A percentile compares a stretch with the other conserved stretches of the same genome.
Conservation (phyloP, 768 basidiomycete species). For the Daedaleopsis nitida region DNA sequence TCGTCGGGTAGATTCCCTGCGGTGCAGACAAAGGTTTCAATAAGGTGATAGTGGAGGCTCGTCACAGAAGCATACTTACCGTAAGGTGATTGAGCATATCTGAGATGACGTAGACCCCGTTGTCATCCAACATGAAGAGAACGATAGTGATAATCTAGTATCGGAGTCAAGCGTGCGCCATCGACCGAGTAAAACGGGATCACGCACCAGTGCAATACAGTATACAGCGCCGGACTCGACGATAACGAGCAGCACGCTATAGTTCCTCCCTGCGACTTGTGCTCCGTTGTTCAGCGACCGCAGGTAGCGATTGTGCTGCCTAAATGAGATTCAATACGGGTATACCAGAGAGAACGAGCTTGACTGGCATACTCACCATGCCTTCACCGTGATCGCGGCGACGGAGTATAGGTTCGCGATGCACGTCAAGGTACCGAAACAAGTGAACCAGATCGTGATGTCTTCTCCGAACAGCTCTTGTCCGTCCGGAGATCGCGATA, state of each 20-base stretch:
- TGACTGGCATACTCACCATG: not conserved
- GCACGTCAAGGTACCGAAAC: not conserved
- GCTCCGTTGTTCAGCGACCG: no score
- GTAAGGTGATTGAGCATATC: constrained; percentile 1
- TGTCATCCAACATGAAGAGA: not conserved
- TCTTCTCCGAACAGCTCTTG: not conserved
- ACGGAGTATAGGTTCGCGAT: not conserved
- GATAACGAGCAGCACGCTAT: not conserved
- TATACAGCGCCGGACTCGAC: constrained; percentile 2
- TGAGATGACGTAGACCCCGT: not conserved
- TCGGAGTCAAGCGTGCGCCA: not conserved
- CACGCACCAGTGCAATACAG: not conserved
- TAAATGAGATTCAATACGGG: no score
- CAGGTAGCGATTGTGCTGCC: no score
- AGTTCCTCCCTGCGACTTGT: not conserved
- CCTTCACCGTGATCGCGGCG: not conserved
- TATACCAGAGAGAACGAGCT: no score
- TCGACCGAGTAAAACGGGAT: no score
- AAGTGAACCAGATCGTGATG: not conserved
- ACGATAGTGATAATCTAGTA: not conserved
- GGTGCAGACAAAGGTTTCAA: no score
- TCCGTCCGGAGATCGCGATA: not conserved
- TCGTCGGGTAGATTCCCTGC: constrained; percentile 2
- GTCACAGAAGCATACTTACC: not conserved
- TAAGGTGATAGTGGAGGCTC: not conserved